These are phyloP conservation scores for Metschnikowia aberdeeniae DNA, from an alignment of 805 yeast genomes.

Conservation along the genomic window DNA sequence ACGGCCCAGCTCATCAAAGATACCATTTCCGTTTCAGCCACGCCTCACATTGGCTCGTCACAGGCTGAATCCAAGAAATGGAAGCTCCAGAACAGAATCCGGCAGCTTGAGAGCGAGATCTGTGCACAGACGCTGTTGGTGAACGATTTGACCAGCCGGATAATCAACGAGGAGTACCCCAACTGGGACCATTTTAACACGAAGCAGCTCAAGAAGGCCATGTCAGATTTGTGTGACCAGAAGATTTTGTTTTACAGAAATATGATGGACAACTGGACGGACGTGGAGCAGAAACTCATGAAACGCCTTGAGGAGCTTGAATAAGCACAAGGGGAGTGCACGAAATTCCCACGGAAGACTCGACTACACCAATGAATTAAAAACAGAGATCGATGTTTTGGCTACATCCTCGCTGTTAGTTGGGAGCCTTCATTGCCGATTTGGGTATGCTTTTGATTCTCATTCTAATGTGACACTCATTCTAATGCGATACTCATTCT, in stretches of 20 bases:
- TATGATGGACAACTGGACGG: slow-evolving; percentile 68
- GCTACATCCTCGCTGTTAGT: too few species aligned
- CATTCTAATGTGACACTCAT: too few species aligned
- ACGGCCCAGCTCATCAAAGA: slow-evolving; percentile 46
- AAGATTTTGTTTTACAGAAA: slow-evolving; percentile 70
- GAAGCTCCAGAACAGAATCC: slow-evolving; percentile 40
- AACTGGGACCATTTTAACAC: slow-evolving; percentile 79
- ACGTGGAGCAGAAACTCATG: slow-evolving; percentile 36
- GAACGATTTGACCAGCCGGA: slow-evolving; percentile 42
- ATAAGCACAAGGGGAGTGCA: background rate
- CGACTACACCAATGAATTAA: too few species aligned
- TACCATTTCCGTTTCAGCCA: slow-evolving; percentile 47
- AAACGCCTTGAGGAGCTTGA: slow-evolving; percentile 17
- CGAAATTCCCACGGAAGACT: too few species aligned
- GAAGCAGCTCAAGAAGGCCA: slow-evolving; percentile 66
- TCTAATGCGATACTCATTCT: too few species aligned
- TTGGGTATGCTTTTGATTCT: too few species aligned
- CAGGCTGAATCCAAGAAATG: slow-evolving; percentile 42
- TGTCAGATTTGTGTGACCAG: slow-evolving; percentile 69
- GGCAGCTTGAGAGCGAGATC: slow-evolving; percentile 44
- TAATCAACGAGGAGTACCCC: slow-evolving; percentile 49
- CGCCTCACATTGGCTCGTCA: slow-evolving; percentile 37
- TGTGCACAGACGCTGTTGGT: slow-evolving; percentile 41
- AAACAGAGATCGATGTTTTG: too few species aligned
- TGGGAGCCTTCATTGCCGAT: too few species aligned